Evolutionary conservation across 164 flowering plant species (phyloP).

Genomic region (Warburgia ugandensis): DNA sequence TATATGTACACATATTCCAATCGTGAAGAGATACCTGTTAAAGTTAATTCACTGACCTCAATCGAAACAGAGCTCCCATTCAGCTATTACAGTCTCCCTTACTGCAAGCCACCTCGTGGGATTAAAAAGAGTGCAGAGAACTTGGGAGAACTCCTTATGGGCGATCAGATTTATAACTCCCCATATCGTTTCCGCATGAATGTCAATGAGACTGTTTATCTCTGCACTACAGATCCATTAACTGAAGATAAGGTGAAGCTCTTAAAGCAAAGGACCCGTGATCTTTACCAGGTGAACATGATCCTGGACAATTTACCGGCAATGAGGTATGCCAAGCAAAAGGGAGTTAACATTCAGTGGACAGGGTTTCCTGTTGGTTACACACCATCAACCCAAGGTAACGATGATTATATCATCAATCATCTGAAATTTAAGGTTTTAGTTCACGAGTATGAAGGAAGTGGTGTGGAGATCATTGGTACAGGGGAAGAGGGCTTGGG

Average conservation of each 20-base stretch:
- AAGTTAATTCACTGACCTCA: constrained; percentile 32
- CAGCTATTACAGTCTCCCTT: constrained; percentile 26
- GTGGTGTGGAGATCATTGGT: constrained; percentile 37
- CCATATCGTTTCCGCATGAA: constrained; percentile 29
- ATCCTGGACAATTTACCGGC: constrained; percentile 42
- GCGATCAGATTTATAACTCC: constrained; percentile 32
- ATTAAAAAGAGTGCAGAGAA: constrained; percentile 30
- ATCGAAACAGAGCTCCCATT: constrained; percentile 31
- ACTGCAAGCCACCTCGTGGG: constrained; percentile 20
- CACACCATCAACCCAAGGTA: constrained; percentile 8
- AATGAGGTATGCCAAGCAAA: constrained; percentile 29
- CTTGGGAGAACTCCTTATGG: constrained; percentile 31
- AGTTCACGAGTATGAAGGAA: constrained; percentile 36
- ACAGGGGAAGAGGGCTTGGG: constrained; percentile 51
- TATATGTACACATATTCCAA: constrained; percentile 27
- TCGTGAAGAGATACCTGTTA: constrained; percentile 13
- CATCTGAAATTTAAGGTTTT: constrained; percentile 37
- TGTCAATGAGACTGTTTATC: constrained; percentile 18
- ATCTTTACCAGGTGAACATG: constrained; percentile 46
- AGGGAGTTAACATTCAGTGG: constrained; percentile 28
- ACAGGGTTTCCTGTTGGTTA: constrained; percentile 42
- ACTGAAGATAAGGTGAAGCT: constrained; percentile 24
- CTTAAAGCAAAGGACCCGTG: constrained; percentile 25
- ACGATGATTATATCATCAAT: constrained; percentile 32
- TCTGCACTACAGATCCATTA: constrained; percentile 23